Evolutionary conservation across 2,329 filamentous ascomycete species (phyloP).

Genomic region (Shiraia sp.): DNA sequence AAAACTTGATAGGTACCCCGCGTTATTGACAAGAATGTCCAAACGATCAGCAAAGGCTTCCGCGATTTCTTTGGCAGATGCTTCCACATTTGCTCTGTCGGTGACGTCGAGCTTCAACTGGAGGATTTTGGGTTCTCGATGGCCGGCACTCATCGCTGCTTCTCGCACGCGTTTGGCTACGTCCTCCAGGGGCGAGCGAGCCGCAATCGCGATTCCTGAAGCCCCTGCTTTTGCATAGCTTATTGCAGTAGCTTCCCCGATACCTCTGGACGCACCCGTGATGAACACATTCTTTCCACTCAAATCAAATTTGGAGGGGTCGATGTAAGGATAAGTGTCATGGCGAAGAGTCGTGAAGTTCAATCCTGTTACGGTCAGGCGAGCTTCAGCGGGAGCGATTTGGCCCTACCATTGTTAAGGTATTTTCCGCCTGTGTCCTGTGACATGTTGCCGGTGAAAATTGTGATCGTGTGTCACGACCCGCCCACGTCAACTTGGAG

Average conservation of each 20-base stretch:
- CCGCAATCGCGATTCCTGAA: constrained; percentile 57
- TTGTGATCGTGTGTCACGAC: too few relatives aligned
- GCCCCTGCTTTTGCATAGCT: constrained; percentile 61
- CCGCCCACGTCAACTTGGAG: too few relatives aligned
- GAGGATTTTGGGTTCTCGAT: constrained; percentile 44
- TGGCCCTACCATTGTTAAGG: constrained; percentile 3
- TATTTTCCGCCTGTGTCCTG: constrained; percentile 11
- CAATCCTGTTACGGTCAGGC: constrained; percentile 1
- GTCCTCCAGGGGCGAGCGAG: constrained; percentile 50
- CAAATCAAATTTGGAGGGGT: constrained; percentile 38
- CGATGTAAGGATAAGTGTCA: constrained; percentile 59
- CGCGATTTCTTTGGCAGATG: constrained; percentile 40
- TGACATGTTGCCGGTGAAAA: constrained; percentile 3
- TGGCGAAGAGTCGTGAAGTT: constrained; percentile 38
- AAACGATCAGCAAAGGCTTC: constrained; percentile 25
- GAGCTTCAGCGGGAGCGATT: not conserved
- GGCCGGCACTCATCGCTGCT: constrained; percentile 40
- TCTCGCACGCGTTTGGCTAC: constrained; percentile 42
- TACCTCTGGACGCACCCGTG: constrained; percentile 59
- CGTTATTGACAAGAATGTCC: constrained; percentile 56
- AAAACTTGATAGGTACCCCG: constrained; percentile 43
- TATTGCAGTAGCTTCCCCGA: constrained; percentile 57
- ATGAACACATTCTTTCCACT: constrained; percentile 53
- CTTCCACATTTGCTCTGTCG: constrained; percentile 41
- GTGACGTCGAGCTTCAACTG: constrained; percentile 52